Base-by-base conservation (phyloP, 495 filamentous ascomycete genomes). In the Aspergillus hancockii region DNA sequence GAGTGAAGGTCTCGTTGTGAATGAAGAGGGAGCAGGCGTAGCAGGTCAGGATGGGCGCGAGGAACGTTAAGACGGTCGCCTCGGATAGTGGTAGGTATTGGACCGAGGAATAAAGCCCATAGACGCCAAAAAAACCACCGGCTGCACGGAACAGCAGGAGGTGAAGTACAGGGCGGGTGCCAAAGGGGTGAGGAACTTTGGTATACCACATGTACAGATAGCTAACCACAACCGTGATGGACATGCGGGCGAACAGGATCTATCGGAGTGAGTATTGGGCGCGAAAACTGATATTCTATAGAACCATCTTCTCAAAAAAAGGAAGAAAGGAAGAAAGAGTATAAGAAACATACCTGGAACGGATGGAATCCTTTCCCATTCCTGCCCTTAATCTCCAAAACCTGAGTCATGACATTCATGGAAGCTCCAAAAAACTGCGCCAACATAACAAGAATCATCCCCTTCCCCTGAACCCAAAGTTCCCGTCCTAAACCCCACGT, bases 61-160 rank as follows among this genome's bases (percentile, higher is more conserved):
- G 82, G 67, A 97, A 98, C 46, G 91, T 96, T 46, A 98, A 87
- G 0, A 97, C 94, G 0, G 91, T 96, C 12, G 94, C 93, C 64
- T 98, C 93, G 6, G 91, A 88, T 0, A 98, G 79, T 1, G 92
- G 89, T 4, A 98, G 85, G 66, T 97, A 97, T 60, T 89, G 83
- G 7, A 97, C 85, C 2, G 90, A 93, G 66, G 90, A 92, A 63
- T 91, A 90, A 49, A 90, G 72, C 9, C 88, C 87, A 71, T 86
- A 91, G 10, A 95, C 90, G 12, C 93, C 93, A 70, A 91, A 90
- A 73, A 97, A 97, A 0, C 93, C 93, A 52, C 80, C 81, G 2
- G 88, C 61, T 0, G 90, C 92, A 57, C 93, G 81, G 2, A 81
- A 69, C 0, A 93, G 65, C 12, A 98, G 79, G 19, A 97, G 76